phyloP scores from a whole-genome alignment of 1,139 yeast species.

The Yarrowia galli region DNA sequence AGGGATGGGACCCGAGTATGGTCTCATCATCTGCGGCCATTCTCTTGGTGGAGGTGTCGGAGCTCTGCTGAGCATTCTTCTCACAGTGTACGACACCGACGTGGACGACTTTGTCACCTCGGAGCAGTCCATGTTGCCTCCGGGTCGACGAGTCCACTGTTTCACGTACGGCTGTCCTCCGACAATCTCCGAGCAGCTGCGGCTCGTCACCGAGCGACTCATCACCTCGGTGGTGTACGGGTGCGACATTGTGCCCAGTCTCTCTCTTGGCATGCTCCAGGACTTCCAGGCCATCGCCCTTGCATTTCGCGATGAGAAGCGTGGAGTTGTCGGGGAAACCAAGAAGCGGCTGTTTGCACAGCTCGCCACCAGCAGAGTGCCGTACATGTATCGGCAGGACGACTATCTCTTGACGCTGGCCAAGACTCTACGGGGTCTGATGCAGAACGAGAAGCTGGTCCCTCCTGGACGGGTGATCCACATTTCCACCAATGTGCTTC shows the following conservation, averaged over 20 bases:
- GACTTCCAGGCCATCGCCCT: conserved; percentile 50
- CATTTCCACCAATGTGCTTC: conserved; percentile 47
- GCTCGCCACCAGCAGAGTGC: conserved; percentile 43
- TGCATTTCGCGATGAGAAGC: conserved; percentile 47
- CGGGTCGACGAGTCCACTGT: conserved; percentile 49
- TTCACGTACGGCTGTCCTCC: conserved; percentile 53
- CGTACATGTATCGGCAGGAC: conserved; percentile 44
- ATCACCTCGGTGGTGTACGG: conserved; percentile 51
- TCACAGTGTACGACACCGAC: conserved; percentile 44
- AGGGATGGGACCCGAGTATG: conserved; percentile 47
- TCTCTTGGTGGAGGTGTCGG: conserved; percentile 53
- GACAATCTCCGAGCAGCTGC: conserved; percentile 47
- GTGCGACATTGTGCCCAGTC: conserved; percentile 50
- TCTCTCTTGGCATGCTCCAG: conserved; percentile 50
- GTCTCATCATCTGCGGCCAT: conserved; percentile 51
- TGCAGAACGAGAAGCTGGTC: conserved; percentile 50
- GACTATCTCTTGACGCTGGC: conserved; percentile 48
- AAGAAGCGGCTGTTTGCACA: conserved; percentile 47
- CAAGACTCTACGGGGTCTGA: conserved; percentile 46
- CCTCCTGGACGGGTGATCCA: conserved; percentile 52
- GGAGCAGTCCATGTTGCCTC: conserved; percentile 44
- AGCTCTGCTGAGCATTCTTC: conserved; percentile 49
- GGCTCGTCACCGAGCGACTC: conserved; percentile 46
- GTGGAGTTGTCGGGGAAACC: conserved; percentile 47
- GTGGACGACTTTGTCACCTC: conserved; percentile 44